Percentiles rank a stretch among this genome's conserved stretches.
These are phyloP conservation scores for Carex myosuroides DNA, from an alignment of 176 grass and related monocot genomes.

Conservation along the genomic window DNA sequence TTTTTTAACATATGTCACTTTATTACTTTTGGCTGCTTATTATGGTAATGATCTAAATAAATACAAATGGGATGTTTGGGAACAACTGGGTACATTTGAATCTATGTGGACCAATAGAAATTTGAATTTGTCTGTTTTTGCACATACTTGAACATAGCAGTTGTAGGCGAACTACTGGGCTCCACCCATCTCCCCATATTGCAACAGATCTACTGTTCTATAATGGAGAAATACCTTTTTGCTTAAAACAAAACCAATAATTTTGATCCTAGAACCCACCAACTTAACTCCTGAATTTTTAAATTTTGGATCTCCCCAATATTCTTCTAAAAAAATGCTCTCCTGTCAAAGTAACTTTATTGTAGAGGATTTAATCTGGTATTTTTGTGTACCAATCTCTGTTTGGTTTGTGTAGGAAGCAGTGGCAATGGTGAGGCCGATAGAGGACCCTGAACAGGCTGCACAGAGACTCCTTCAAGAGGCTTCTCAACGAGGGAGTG, in stretches of 20 bases:
- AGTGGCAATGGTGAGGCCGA: conserved; percentile 66
- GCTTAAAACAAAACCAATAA: background rate
- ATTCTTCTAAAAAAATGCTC: background rate
- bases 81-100: background rate
- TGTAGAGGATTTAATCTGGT: background rate
- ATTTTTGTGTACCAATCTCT: background rate
- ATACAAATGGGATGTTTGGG: background rate
- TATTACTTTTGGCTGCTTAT: background rate
- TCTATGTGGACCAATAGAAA: background rate
- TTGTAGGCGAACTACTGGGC: background rate
- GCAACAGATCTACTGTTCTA: background rate
- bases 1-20: background rate
- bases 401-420: conserved; percentile 36
- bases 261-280: background rate
- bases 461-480: conserved; percentile 64
- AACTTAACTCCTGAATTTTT: background rate
- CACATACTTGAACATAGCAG: background rate
- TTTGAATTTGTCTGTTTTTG: background rate
- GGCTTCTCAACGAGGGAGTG: conserved; percentile 54
- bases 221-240: background rate
- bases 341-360: background rate
- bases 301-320: background rate
- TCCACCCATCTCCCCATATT: background rate
- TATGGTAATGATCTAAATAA: background rate
- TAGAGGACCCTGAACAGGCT: conserved; percentile 56